Evolutionary conservation across 176 grass and related monocot species (phyloP).

Genomic region (Microstegium vimineum): DNA sequence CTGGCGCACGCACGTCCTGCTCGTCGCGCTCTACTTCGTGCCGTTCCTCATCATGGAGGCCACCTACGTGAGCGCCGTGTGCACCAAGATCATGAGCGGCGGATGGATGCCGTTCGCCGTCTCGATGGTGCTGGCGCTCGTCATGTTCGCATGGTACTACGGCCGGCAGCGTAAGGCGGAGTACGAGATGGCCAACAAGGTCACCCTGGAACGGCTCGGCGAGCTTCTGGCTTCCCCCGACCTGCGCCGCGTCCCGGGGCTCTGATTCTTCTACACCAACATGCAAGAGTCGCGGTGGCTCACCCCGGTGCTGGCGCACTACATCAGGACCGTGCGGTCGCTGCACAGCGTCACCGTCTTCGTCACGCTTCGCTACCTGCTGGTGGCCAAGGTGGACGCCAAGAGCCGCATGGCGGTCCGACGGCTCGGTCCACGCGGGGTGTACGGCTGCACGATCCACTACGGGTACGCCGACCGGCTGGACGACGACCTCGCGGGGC

Average conservation of each 20-base stretch:
- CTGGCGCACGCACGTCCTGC: constrained; percentile 45
- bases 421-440: constrained; percentile 37
- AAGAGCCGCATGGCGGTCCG: constrained; percentile 17
- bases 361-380: constrained; percentile 54
- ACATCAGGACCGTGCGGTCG: constrained; percentile 67
- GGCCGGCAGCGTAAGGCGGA: constrained; percentile 68
- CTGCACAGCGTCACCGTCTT: constrained; percentile 61
- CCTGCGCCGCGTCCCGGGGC: constrained; percentile 52
- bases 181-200: constrained; percentile 70
- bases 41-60: constrained; percentile 62
- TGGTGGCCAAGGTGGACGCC: constrained; percentile 59
- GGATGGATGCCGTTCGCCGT: constrained; percentile 78
- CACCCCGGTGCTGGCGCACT: constrained; percentile 64
- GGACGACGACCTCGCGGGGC: constrained; percentile 27
- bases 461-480: constrained; percentile 61
- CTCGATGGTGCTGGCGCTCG: constrained; percentile 57
- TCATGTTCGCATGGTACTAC: constrained; percentile 85
- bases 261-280: constrained; percentile 90
- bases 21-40: constrained; percentile 46
- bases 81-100: constrained; percentile 67
- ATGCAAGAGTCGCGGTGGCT: constrained; percentile 52
- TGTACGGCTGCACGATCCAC: constrained; percentile 70
- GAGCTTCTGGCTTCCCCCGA: constrained; percentile 54
- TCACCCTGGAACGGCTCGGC: constrained; percentile 47
- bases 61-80: constrained; percentile 55